Base-by-base conservation (phyloP, 306 rosid species). In the Prinsepia uniflora region DNA sequence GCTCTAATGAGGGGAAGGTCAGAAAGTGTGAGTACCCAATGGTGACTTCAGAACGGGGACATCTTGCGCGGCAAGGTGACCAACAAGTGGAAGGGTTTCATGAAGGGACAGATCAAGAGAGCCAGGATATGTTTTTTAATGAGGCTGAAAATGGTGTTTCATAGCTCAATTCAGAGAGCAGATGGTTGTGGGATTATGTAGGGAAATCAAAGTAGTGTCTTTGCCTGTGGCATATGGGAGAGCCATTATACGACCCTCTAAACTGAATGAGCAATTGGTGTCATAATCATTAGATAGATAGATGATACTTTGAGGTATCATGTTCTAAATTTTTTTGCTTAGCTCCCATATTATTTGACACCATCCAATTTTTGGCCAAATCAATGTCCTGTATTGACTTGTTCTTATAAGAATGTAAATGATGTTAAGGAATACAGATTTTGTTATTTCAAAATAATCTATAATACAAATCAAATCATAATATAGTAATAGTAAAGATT, bases 181-280 rank as follows among this genome's bases (percentile, higher is more conserved):
- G 97, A 81, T 94, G 96, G 97, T 96, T 94, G 0, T 88, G 86
- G 96, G 88, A 94, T 68, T 91, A 87, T 68, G 96, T 89, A 3
- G 89, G 95, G 42, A 91, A 87, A 80, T 82, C 83, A 24, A 90
- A 89, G 79, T 91, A 15, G 41, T 82, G 2, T 85, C 95, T 63
- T 83, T 90, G 48, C 97, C 97, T 34, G 61, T 77, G 22, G 96
- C 99, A 14, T 91, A 87, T 81, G 90, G 88, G 36, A 82, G 77
- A 71, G 94, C 99, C 52, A 24, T 84, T 49, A 34, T 86, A 59
- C 80, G 83, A 5, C 81, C 94, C 10, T 81, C 87, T 10, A 87
- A 75, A 45, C 53, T 83, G 40, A 70, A 83, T 68, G 58, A 90
- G 72, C 80, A 85, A 68, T 68, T 82, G 72, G 77, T 82, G 36